Base-by-base conservation (phyloP, 2,329 filamentous ascomycete species). In the Colletotrichum incanum region DNA sequence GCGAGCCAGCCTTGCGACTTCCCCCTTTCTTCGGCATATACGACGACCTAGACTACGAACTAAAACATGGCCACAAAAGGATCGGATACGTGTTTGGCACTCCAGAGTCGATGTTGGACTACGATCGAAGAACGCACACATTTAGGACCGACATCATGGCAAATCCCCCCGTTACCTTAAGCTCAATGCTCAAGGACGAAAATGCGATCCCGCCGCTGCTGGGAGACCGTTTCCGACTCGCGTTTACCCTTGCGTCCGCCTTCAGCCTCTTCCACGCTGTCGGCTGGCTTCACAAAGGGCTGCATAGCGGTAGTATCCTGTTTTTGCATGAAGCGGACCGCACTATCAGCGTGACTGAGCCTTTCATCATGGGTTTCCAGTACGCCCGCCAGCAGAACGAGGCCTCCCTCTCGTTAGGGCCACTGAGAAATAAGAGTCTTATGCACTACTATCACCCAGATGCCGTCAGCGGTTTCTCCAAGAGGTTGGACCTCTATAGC, bases 21-120 rank as follows among this genome's bases (percentile, higher is more conserved):
- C 45, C 45, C 45, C 45, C 45, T 49, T 49, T 49, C 45, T 49
- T 18, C 45, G 45, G 45, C 18, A 49, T 49, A 49, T 49, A 49
- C 45, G 45, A 49, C 45, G 45, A 49, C 20, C 18, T 49, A 18
- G 45, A 49, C n/a, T 49, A 49, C 45, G 45, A 49, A 20, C 16
- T 49, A 8, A 2, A 14, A 18, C 16, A 49, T 20, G 18, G 45
- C 45, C 8, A 2, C 45, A 49, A 49, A 18, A 11, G 45, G 18
- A 49, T 49, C 45, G 45, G 45, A 23, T 49, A 49, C 7, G 45
- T 49, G 2, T 49, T 49, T 18, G 45, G 45, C 45, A 23, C 45
- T 20, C 45, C 45, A 7, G 45, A 49, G 20, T 49, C 45, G n/a
- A 18, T 23, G 8, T 8, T 20, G 45, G 45, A 49, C 45, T 49